Percentiles rank a stretch among this genome's conserved stretches.
These are phyloP conservation scores for Tephrocybe sp. DNA, from an alignment of 768 basidiomycete species.

Conservation along the genomic window DNA sequence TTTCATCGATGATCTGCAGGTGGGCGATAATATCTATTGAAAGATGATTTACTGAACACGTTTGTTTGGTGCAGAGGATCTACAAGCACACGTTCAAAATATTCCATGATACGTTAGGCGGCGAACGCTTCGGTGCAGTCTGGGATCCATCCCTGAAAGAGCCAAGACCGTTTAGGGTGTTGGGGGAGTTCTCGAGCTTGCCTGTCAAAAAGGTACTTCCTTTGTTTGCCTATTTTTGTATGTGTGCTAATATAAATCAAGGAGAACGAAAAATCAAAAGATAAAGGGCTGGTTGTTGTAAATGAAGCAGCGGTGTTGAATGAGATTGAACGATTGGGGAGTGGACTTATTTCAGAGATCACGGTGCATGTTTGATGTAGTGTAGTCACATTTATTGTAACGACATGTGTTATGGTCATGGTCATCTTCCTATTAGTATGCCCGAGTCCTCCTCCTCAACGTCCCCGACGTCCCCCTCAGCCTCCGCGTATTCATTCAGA, in stretches of 20 bases:
- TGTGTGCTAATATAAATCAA: slow-evolving; percentile 5
- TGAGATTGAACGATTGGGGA: slow-evolving; percentile 77
- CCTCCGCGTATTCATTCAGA: background rate
- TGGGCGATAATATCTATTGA: slow-evolving; percentile 29
- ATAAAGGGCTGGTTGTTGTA: slow-evolving; percentile 60
- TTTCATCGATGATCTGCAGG: slow-evolving; percentile 72
- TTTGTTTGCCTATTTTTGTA: background rate
- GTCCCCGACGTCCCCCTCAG: slow-evolving; percentile 1
- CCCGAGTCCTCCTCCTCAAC: background rate
- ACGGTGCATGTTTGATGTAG: slow-evolving; percentile 24
- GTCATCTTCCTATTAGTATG: too few species aligned
- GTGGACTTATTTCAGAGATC: slow-evolving; percentile 59
- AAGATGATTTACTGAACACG: slow-evolving; percentile 15
- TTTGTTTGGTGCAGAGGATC: slow-evolving; percentile 42
- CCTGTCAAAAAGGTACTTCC: slow-evolving; percentile 45
- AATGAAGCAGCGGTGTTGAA: slow-evolving; percentile 65
- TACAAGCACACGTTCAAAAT: slow-evolving; percentile 78
- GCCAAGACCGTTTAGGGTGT: slow-evolving; percentile 70
- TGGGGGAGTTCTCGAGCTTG: slow-evolving; percentile 74
- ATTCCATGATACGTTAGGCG: slow-evolving; percentile 84
- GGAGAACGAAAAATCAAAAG: slow-evolving; percentile 43
- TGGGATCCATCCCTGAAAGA: slow-evolving; percentile 78
- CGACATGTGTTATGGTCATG: too few species aligned
- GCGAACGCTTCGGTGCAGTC: slow-evolving; percentile 73
- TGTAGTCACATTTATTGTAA: too few species aligned